phyloP scores from a whole-genome alignment of 1,284 basidiomycete genomes.

The Dichomitus squalens region DNA sequence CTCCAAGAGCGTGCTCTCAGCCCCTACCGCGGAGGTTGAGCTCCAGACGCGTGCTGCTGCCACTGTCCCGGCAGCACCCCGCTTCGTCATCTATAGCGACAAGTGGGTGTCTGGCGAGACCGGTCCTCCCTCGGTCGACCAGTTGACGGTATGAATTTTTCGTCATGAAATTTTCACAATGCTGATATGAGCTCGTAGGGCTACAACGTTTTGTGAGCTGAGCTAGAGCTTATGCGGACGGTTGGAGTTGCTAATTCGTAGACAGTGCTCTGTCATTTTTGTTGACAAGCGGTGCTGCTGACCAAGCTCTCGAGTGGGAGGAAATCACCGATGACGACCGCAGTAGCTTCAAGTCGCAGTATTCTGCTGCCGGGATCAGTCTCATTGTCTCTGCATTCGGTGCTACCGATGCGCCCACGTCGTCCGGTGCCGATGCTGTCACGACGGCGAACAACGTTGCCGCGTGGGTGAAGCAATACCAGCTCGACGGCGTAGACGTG shows the following conservation, averaged over 20 bases:
- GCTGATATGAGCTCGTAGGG: conserved; percentile 34
- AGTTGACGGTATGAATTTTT: conserved; percentile 36
- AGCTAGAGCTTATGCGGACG: background rate
- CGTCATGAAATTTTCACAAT: background rate
- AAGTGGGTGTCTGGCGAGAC: conserved; percentile 40
- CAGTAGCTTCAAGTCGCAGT: conserved; percentile 40
- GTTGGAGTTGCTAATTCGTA: background rate
- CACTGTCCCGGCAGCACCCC: conserved; percentile 35
- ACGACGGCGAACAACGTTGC: conserved; percentile 49
- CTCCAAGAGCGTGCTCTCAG: conserved; percentile 17
- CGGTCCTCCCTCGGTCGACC: conserved; percentile 39
- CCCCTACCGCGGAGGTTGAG: conserved; percentile 15
- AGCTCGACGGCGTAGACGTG: conserved; percentile 58
- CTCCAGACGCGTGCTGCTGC: conserved; percentile 13
- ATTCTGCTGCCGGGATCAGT: conserved; percentile 48
- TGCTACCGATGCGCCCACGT: conserved; percentile 52
- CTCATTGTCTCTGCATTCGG: conserved; percentile 54
- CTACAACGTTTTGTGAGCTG: conserved; percentile 49
- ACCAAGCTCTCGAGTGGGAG: conserved; percentile 47
- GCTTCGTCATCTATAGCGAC: conserved; percentile 48
- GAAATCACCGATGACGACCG: conserved; percentile 37
- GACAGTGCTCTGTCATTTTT: conserved; percentile 46
- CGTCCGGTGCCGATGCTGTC: conserved; percentile 41
- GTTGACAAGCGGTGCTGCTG: conserved; percentile 43
- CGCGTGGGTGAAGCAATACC: conserved; percentile 49